phyloP scores from a whole-genome alignment of 2,329 filamentous ascomycete genomes.

The Coniochaeta sp. region DNA sequence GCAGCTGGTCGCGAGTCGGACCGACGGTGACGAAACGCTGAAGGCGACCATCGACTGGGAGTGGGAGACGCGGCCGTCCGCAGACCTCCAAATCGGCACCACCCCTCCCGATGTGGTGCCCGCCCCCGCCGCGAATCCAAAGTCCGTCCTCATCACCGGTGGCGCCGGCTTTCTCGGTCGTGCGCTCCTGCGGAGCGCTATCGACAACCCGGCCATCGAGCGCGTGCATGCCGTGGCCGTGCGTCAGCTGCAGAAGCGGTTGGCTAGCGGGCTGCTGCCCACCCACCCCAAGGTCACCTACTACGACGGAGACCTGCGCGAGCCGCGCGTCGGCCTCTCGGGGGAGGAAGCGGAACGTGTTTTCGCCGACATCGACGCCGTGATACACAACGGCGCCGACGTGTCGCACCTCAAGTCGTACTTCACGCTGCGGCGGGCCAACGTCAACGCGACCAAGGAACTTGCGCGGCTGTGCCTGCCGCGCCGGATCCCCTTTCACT shows the following conservation, averaged over 20 bases:
- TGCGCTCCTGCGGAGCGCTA: not conserved
- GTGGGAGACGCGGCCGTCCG: not conserved
- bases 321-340: not conserved
- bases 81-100: not conserved
- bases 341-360: no score
- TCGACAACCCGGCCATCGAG: not conserved
- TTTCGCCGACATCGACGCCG: no score
- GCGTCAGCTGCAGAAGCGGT: no score
- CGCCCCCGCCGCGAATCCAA: not conserved
- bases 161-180: not conserved
- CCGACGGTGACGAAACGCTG: not conserved
- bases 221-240: not conserved
- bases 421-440: no score
- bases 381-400: no score
- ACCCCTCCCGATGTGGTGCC: not conserved
- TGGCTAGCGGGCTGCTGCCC: no score
- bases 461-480: no score
- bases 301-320: no score
- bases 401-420: no score
- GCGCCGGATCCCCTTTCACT: no score
- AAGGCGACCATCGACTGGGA: not conserved
- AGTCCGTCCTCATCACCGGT: not conserved
- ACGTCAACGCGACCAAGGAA: no score
- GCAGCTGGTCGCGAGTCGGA: not conserved
- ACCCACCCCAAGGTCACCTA: no score